Base-by-base conservation (phyloP, 768 basidiomycete species). In the Panaeolus cyanescens region DNA sequence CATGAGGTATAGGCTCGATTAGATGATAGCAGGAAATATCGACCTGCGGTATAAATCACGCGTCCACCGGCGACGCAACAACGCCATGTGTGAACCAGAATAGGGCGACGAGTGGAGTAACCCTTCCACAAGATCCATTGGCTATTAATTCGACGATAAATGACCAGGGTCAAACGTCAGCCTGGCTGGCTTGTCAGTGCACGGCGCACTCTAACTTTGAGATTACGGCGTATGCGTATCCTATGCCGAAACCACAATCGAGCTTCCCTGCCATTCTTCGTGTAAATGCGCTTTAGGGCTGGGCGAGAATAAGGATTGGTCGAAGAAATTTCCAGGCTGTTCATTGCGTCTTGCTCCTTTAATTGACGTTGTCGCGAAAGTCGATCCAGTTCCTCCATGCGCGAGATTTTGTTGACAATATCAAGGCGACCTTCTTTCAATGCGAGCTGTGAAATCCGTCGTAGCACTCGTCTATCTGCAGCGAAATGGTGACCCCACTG, bases 391-490 rank as follows among this genome's bases (percentile, higher is more conserved):
- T 50, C 25, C 58, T 62, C 64, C 33, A 7, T 37, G 31, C 28
- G 32, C 31, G 40, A 22, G 30, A 69, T 62, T 33, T 67, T 68
- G 60, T 74, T 57, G 17, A 76, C 74, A 60, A 89, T 81, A 66
- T 85, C 85, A 62, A 77, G 71, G 45, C 87, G 81, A 15, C 87
- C 84, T 74, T 92, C 85, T 70, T 87, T 89, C 58, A 88, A 67
- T 31, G 89, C 90, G 53, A 89, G 75, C 39, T 71, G 73, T 5
- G 81, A 80, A 56, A 92, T 71, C 39, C 87, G 83, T 60, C 86
- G 82, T 67, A 83, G 80, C 20, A 92, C 89, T 20, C 78, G 75
- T 56, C 79, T 76, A 73, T 89, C 85, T 65, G 83, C 83, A 28
- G 22, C 39, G 5, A 88, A 74, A 25, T 70, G 71, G 19, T 72